A percentile compares a stretch with the other conserved stretches of the same genome.
phyloP scores from a whole-genome alignment of 306 rosid species.

The Senna siamea region DNA sequence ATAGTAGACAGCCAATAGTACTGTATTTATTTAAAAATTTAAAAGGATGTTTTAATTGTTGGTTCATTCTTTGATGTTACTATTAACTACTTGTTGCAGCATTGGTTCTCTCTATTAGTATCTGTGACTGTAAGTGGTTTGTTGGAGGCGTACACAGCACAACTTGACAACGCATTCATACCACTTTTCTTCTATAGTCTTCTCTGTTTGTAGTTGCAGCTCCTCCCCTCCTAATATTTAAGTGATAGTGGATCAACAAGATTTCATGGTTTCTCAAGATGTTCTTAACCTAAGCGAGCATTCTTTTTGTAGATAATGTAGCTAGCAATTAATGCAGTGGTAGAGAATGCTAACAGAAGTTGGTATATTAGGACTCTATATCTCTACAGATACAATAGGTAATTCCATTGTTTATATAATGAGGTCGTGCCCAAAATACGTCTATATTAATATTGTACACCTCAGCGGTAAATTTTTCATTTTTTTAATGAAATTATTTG shows the following conservation, averaged over 20 bases:
- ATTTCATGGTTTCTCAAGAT: not conserved
- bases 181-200: slow-evolving; percentile 90
- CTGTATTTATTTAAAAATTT: no score
- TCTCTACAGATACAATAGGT: slow-evolving; percentile 30
- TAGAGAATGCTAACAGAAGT: slow-evolving; percentile 31
- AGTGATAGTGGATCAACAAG: slow-evolving; percentile 12
- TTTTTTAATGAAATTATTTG: not conserved
- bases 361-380: slow-evolving; percentile 41
- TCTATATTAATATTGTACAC: slow-evolving; percentile 17
- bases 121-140: slow-evolving; percentile 83
- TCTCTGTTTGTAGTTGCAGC: slow-evolving; percentile 68
- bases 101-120: slow-evolving; percentile 74
- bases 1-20: no score
- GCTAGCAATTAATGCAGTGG: slow-evolving; percentile 30
- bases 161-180: slow-evolving; percentile 90
- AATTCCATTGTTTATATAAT: slow-evolving; percentile 16
- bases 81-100: slow-evolving; percentile 57
- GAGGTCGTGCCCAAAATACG: slow-evolving; percentile 5
- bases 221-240: slow-evolving; percentile 21
- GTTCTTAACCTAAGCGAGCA: slow-evolving; percentile 31
- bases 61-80: slow-evolving; percentile 37
- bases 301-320: slow-evolving; percentile 51
- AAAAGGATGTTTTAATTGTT: slow-evolving; percentile 30
- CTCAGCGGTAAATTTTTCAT: not conserved
- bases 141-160: slow-evolving; percentile 93